Percentiles rank a stretch among this genome's conserved stretches.
These are phyloP conservation scores for Linnemannia schmuckeri DNA, from an alignment of 192 early-diverging fungal species.

Conservation along the genomic window DNA sequence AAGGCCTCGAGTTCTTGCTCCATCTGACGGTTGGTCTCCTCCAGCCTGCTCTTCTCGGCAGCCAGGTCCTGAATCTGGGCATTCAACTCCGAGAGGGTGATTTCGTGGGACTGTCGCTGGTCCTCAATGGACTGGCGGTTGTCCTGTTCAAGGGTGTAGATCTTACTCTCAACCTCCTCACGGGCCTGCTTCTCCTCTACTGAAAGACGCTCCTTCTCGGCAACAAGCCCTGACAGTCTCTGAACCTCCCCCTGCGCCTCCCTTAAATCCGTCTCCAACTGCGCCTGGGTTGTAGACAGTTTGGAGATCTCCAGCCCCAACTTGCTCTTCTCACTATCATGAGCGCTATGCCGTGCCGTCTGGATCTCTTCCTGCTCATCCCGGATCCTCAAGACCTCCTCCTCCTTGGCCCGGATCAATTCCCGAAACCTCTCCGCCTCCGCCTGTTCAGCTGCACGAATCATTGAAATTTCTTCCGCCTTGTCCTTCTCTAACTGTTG, in stretches of 20 bases:
- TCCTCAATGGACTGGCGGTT: neutral
- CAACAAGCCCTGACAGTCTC: neutral
- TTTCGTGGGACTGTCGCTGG: neutral
- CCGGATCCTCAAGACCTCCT: neutral
- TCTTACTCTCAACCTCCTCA: slow-evolving; percentile 17
- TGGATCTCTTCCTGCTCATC: neutral
- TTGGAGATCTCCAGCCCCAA: neutral
- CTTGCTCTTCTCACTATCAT: neutral
- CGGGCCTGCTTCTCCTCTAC: slow-evolving; percentile 1
- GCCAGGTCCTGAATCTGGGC: slow-evolving; percentile 7
- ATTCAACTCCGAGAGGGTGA: slow-evolving; percentile 3
- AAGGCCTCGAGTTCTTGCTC: slow-evolving; percentile 21
- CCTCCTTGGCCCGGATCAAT: neutral
- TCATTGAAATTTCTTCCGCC: neutral
- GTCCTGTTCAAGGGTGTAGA: neutral
- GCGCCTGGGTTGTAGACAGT: neutral
- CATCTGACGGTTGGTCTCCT: neutral
- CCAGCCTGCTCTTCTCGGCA: neutral
- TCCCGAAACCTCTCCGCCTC: neutral
- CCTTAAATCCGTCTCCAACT: slow-evolving; percentile 11
- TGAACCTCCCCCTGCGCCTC: slow-evolving; percentile 7
- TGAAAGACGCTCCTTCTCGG: neutral
- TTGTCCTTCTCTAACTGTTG: neutral
- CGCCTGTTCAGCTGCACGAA: neutral
- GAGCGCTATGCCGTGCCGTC: neutral